Evolutionary conservation across 2,329 filamentous ascomycete genomes (phyloP), one percentile per base, ranked within the genome.

Genomic region (Arthroderma sp.): DNA sequence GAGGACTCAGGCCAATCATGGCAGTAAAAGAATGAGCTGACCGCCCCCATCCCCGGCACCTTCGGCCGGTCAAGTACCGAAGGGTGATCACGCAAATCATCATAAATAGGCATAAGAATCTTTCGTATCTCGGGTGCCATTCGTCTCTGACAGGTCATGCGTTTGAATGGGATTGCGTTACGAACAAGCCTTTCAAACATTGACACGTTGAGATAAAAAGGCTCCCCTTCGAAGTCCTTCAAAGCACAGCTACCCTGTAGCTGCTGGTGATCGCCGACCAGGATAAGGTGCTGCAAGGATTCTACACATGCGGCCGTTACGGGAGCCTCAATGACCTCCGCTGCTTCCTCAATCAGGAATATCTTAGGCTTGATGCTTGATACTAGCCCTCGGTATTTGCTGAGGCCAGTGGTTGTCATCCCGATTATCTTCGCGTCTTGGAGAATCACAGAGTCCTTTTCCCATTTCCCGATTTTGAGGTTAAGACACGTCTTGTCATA

Each of bases 241-340:
- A 83, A 68, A 38, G 81, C 74, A 46, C 80, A 83, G 38, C 80
- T 75, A 6, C 61, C 85, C 6, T 79, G 75, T 2, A 93, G 68
- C 56, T 93, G 86, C 59, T 85, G 75, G 52, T 93, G 85, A 55
- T 93, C 85, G 1, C 86, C 85, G 0, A 93, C 77, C 1, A 83
- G 66, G 43, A 83, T 75, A 30, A 83, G 63, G 47, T 83, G 79
- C 52, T 83, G 65, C 2, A 83, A 54, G 3, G 73, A 74, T 22
- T 78, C 71, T 31, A 83, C 58, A 56, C 78, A 80, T 8, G 74
- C 73, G 4, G 70, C 74, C 6, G 73, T 66, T 38, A 82, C 67
- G 1, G 75, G 76, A 4, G 66, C 69, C 52, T 75, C 72, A 3
- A 72, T 72, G 0, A 81, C 83, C 57, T 93, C 84, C 0, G 84